phyloP scores from a whole-genome alignment of 108 stramenopile genomes.

The Skeletonema tropicum region DNA sequence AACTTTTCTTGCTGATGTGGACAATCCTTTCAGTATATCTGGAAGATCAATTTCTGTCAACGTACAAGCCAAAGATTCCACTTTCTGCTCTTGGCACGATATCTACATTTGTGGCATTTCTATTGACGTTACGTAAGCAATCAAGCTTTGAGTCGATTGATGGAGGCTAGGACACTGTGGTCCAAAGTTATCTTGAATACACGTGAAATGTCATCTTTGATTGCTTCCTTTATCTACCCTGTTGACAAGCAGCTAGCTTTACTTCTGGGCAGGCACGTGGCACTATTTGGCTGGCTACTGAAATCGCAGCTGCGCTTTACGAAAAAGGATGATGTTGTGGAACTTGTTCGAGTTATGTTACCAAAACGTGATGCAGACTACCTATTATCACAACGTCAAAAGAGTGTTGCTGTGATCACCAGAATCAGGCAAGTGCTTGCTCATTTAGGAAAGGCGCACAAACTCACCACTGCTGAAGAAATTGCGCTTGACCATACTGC shows the following conservation, averaged over 20 bases:
- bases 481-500: conserved; percentile 43
- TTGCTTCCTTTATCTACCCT: conserved; percentile 47
- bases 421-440: conserved; percentile 52
- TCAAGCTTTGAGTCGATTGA: conserved; percentile 57
- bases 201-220: conserved; percentile 52
- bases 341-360: conserved; percentile 42
- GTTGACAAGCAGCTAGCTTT: conserved; percentile 40
- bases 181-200: conserved; percentile 50
- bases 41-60: conserved; percentile 18
- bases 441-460: conserved; percentile 25
- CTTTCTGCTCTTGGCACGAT: conserved; percentile 47
- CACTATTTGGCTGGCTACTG: conserved; percentile 61
- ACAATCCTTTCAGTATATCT: conserved; percentile 22
- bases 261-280: conserved; percentile 50
- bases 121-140: conserved; percentile 63
- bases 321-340: conserved; percentile 25
- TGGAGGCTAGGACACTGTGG: conserved; percentile 48
- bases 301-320: conserved; percentile 53
- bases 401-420: conserved; percentile 45
- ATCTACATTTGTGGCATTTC: conserved; percentile 62
- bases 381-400: conserved; percentile 47
- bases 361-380: conserved; percentile 42
- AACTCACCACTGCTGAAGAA: conserved; percentile 44
- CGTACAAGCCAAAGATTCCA: conserved; percentile 19
- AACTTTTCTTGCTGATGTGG: conserved; percentile 39